Percentiles rank a stretch among this genome's conserved stretches.
These are phyloP conservation scores for Mariannaea sp. DNA, from an alignment of 2,329 filamentous ascomycete genomes.

Conservation along the genomic window DNA sequence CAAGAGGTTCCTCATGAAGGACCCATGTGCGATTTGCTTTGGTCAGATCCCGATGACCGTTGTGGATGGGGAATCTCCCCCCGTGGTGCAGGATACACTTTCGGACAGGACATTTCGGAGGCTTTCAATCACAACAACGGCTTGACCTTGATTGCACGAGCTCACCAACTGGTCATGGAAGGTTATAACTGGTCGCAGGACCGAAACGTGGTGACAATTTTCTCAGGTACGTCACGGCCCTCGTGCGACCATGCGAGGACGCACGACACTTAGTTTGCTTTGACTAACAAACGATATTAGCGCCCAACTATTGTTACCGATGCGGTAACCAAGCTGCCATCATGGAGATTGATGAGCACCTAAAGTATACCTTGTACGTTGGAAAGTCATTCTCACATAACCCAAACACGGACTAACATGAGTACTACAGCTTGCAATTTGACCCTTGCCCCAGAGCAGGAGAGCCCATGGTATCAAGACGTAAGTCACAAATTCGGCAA, in stretches of 20 bases:
- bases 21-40: constrained; percentile 96
- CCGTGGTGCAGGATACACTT: constrained; percentile 92
- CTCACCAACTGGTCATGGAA: constrained; percentile 99
- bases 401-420: constrained; percentile 33
- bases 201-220: constrained; percentile 97
- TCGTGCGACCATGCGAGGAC: too few relatives aligned
- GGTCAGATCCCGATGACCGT: constrained; percentile 97
- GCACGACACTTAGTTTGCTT: too few relatives aligned
- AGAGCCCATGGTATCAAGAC: constrained; percentile 97
- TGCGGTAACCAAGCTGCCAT: constrained; percentile 99
- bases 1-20: constrained; percentile 98
- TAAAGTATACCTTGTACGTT: constrained; percentile 99
- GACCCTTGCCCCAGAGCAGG: constrained; percentile 96
- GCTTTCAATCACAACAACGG: constrained; percentile 99
- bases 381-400: not conserved
- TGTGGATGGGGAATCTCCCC: constrained; percentile 97
- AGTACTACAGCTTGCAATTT: constrained; percentile 82
- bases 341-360: constrained; percentile 99
- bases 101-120: constrained; percentile 96
- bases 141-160: constrained; percentile 90
- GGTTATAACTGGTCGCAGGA: constrained; percentile 99
- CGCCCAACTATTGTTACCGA: constrained; percentile 96
- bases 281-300: constrained; percentile 45
- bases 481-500: constrained; percentile 51
- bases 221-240: constrained; percentile 69